Base-by-base conservation (phyloP, 2,329 filamentous ascomycete genomes). In the Trichoderma brevicompactum region DNA sequence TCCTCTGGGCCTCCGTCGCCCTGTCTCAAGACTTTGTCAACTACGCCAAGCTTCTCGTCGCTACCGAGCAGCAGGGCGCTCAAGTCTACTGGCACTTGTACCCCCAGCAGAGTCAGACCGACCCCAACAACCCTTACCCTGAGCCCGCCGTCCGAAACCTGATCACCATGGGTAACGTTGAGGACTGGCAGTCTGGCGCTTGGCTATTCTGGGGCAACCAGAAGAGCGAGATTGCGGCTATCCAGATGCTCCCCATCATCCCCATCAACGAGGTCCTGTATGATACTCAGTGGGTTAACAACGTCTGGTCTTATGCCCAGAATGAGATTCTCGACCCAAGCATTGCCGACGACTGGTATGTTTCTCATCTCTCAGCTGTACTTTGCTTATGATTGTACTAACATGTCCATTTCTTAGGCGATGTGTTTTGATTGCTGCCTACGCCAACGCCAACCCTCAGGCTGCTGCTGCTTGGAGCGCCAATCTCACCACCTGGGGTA, bases 31-130 rank as follows among this genome's bases (percentile, higher is more conserved):
- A 69, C 55, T 69, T 70, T 41, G 66, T 70, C 61, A 69, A 69
- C 65, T 71, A 70, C 41, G 70, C 70, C 41, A 68, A 68, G 53
- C 68, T 74, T 13, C 67, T 73, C 40, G 65, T 73, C 28, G 71
- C 70, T 3, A 68, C 72, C 41, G 68, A 71, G 55, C 67, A 69
- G 62, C 68, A 69, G 38, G 69, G 65, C 15, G 64, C 71, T 5
- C 64, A 71, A 32, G 67, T 66, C 28, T 74, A 74, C 66, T 72
- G 71, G 67, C 68, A 71, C 50, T 54, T 73, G 5, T 66, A 70
- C 65, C 68, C 68, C 13, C 59, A 67, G 50, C 60, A 68, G 55
- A 65, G 65, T 48, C 15, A 48, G n/a, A 68, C 61, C 10, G 70
- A 67, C 23, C 68, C 63, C 44, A 66, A 72, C 65, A 69, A 71